These are phyloP conservation scores for Curvularia sp. DNA, from an alignment of 2,329 filamentous ascomycete species.

Conservation along the genomic window DNA sequence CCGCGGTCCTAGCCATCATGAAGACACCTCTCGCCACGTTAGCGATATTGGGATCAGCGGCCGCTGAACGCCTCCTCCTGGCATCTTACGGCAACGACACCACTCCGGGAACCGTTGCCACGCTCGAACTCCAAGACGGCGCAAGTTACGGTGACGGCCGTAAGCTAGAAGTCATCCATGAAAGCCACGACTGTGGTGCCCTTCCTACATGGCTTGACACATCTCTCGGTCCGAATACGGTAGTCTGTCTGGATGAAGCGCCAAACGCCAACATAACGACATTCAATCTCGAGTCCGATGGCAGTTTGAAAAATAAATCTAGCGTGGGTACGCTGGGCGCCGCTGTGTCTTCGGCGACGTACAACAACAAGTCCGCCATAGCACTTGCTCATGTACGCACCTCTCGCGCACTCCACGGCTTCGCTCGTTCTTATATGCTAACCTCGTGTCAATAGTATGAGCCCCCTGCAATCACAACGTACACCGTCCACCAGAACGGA, in stretches of 20 bases:
- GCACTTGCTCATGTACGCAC: conserved; percentile 40
- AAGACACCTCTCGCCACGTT: conserved; percentile 25
- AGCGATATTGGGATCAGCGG: conserved; percentile 12
- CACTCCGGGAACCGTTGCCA: conserved; percentile 50
- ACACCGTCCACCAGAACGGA: conserved; percentile 22
- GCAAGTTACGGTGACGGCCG: conserved; percentile 12
- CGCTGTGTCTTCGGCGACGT: conserved; percentile 53
- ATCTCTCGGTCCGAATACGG: conserved; percentile 56
- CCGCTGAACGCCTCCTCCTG: conserved; percentile 48
- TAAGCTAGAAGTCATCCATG: conserved; percentile 54
- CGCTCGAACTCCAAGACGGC: conserved; percentile 36
- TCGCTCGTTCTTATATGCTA: not conserved
- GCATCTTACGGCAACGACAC: conserved; percentile 49
- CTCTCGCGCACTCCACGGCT: no score
- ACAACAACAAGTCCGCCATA: conserved; percentile 50
- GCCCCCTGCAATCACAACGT: conserved; percentile 50
- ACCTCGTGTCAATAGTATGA: conserved; percentile 42
- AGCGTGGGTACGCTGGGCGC: conserved; percentile 47
- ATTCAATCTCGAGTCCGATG: conserved; percentile 34
- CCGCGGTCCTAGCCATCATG: not conserved
- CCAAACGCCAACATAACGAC: conserved; percentile 53
- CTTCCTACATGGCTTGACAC: conserved; percentile 68
- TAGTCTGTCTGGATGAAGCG: conserved; percentile 70
- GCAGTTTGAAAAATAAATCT: conserved; percentile 47
- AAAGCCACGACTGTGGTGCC: conserved; percentile 58